A percentile compares a stretch with the other conserved stretches of the same genome.
Evolutionary conservation across 805 yeast species (phyloP).

Genomic region (Nakazawaea ernobii): DNA sequence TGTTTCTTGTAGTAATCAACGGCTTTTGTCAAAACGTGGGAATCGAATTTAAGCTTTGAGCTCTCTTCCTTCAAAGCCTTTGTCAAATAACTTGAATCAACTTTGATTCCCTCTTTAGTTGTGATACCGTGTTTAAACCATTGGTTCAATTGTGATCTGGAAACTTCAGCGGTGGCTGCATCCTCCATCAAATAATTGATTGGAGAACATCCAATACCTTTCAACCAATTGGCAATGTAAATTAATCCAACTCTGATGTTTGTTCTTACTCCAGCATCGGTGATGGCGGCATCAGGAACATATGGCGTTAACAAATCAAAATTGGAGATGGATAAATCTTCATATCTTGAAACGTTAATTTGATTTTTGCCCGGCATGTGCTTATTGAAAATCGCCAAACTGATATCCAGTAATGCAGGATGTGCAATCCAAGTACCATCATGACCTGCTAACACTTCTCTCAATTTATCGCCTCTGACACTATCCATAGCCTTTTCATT

Average conservation of each 20-base stretch:
- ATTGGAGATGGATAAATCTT: constrained; percentile 45
- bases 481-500: constrained; percentile 62
- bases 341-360: constrained; percentile 36
- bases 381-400: constrained; percentile 63
- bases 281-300: constrained; percentile 52
- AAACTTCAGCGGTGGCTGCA: constrained; percentile 77
- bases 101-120: constrained; percentile 42
- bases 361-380: constrained; percentile 75
- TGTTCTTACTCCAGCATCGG: constrained; percentile 62
- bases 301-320: constrained; percentile 56
- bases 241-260: constrained; percentile 60
- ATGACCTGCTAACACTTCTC: constrained; percentile 65
- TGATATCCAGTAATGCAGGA: constrained; percentile 63
- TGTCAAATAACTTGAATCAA: constrained; percentile 46
- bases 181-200: constrained; percentile 74
- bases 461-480: constrained; percentile 60
- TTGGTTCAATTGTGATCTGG: constrained; percentile 66
- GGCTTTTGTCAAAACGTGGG: constrained; percentile 47
- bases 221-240: constrained; percentile 70
- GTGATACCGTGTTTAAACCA: constrained; percentile 63
- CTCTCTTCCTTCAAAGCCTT: constrained; percentile 51
- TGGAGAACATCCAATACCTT: constrained; percentile 69
- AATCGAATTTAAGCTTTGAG: constrained; percentile 37
- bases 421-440: constrained; percentile 80
- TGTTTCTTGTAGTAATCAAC: constrained; percentile 58